Percentiles rank a stretch among this genome's conserved stretches.
Evolutionary conservation across 208 protist species (phyloP).

Genomic region (Crithidia bombi): DNA sequence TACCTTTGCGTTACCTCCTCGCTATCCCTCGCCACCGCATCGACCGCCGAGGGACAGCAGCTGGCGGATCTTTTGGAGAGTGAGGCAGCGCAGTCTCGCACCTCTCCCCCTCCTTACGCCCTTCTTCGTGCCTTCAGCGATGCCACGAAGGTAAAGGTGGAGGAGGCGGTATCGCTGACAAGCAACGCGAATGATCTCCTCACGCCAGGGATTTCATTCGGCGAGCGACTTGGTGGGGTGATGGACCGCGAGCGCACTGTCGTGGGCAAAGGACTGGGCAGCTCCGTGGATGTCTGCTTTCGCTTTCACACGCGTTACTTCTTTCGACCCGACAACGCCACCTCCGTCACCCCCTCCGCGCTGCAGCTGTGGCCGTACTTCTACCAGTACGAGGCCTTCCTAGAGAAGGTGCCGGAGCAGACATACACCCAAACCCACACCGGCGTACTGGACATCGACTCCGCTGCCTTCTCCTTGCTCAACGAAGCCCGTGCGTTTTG

Average conservation of each 20-base stretch:
- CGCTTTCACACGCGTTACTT: slow-evolving; percentile 8
- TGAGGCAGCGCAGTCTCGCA: neutral
- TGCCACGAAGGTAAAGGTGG: neutral
- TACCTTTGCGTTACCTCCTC: no score
- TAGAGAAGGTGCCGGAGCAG: neutral
- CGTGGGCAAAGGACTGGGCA: neutral
- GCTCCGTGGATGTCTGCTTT: neutral
- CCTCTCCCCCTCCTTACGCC: slow-evolving; percentile 11
- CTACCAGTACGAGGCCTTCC: slow-evolving; percentile 27
- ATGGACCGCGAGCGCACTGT: neutral
- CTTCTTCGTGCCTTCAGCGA: slow-evolving; percentile 15
- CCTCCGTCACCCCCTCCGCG: neutral
- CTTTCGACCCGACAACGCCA: neutral
- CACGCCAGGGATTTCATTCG: neutral
- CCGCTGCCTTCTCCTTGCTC: slow-evolving; percentile 6
- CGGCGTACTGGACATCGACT: slow-evolving; percentile 52
- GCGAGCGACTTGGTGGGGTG: neutral
- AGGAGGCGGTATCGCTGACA: neutral
- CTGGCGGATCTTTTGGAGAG: slow-evolving; percentile 5
- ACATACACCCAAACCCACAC: neutral
- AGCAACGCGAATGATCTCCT: neutral
- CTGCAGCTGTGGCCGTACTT: slow-evolving; percentile 39
- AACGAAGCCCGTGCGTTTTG: neutral
- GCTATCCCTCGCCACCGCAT: no score
- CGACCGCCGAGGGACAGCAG: neutral